Evolutionary conservation across 768 basidiomycete genomes (phyloP).

Genomic region (Russula sp.): DNA sequence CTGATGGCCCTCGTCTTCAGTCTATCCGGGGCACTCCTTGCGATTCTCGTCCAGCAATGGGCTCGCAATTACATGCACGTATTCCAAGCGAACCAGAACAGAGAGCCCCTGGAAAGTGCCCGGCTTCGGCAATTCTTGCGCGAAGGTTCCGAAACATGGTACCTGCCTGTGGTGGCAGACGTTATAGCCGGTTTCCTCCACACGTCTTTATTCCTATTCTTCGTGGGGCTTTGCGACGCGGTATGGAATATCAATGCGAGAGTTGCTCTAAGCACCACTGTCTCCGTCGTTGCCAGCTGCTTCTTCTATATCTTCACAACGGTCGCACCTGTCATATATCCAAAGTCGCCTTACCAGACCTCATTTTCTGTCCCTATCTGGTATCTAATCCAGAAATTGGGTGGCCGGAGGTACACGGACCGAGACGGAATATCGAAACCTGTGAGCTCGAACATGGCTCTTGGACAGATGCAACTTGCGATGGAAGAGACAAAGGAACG

Average conservation of each 20-base stretch:
- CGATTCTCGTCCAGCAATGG: not conserved
- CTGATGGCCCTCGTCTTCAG: not conserved
- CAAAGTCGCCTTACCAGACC: not conserved
- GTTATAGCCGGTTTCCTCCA: not conserved
- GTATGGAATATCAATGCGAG: not conserved
- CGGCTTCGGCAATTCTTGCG: not conserved
- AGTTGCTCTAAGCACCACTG: not conserved
- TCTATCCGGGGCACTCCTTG: not conserved
- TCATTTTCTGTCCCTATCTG: not conserved
- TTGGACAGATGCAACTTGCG: not conserved
- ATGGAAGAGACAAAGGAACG: not conserved
- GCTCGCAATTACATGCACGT: not conserved
- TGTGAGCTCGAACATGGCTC: not conserved
- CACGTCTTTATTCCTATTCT: not conserved
- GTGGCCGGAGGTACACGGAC: not conserved
- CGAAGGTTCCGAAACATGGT: not conserved
- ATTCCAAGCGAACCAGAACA: not conserved
- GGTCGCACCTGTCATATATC: not conserved
- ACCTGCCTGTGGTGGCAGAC: not conserved
- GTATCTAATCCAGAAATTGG: not conserved
- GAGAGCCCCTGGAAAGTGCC: not conserved
- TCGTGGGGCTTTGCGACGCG: not conserved
- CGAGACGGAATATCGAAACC: not conserved
- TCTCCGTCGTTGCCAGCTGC: not conserved
- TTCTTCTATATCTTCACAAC: not conserved